A percentile compares a stretch with the other conserved stretches of the same genome.
Evolutionary conservation across 2,329 filamentous ascomycete genomes (phyloP).

Genomic region (Aspergillus nomiae): DNA sequence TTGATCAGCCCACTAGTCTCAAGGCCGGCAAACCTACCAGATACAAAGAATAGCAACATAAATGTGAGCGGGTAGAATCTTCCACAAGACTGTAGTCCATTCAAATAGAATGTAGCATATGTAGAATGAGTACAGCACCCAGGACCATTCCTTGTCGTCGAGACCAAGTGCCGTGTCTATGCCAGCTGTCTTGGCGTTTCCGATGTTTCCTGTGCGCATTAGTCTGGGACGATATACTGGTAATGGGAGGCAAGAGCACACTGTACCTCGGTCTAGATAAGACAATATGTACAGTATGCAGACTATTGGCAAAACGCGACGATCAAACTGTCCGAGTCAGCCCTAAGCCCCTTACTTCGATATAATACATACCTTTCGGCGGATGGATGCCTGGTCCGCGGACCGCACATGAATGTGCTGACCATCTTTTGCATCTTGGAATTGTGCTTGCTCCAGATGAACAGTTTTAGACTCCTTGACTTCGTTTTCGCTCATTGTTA

Average conservation of each 20-base stretch:
- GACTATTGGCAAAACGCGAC: constrained; percentile 24
- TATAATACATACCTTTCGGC: neutral
- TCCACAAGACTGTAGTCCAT: constrained; percentile 29
- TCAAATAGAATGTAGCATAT: constrained; percentile 29
- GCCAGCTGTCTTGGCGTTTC: constrained; percentile 29
- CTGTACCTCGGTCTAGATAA: constrained; percentile 26
- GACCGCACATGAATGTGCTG: neutral
- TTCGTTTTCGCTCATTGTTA: neutral
- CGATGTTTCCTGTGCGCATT: constrained; percentile 20
- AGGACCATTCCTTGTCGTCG: constrained; percentile 24
- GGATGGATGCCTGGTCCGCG: neutral
- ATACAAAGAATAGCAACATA: constrained; percentile 25
- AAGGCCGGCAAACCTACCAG: constrained; percentile 16
- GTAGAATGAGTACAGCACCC: constrained; percentile 29
- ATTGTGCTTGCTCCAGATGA: neutral
- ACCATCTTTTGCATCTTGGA: neutral
- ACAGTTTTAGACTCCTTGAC: neutral
- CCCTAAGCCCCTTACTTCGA: neutral
- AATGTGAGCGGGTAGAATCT: constrained; percentile 26
- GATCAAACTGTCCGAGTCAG: constrained; percentile 20
- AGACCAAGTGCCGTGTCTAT: constrained; percentile 22
- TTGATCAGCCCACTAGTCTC: no score
- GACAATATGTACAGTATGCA: constrained; percentile 27
- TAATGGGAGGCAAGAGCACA: neutral
- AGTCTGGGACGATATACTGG: neutral